A percentile compares a stretch with the other conserved stretches of the same genome.
phyloP scores from a whole-genome alignment of 495 filamentous ascomycete genomes.

The Lasiosphaeria ovina region DNA sequence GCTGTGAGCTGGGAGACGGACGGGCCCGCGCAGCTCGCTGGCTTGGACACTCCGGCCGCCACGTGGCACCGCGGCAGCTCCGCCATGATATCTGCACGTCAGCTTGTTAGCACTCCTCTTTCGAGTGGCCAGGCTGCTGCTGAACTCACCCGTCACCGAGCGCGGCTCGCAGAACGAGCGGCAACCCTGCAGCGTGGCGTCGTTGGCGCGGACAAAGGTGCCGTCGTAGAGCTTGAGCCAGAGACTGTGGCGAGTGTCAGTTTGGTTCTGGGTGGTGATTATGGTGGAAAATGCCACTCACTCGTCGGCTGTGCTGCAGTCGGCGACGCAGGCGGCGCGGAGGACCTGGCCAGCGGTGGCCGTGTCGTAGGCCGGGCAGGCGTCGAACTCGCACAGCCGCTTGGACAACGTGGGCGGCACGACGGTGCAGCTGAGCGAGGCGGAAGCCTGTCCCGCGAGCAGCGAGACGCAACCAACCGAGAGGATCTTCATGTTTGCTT shows the following conservation, averaged over 20 bases:
- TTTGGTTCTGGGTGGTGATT: background rate
- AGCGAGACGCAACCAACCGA: background rate
- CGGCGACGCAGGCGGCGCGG: conserved; percentile 13
- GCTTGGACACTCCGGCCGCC: no score
- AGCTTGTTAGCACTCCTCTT: background rate
- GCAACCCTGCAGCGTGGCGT: conserved; percentile 7
- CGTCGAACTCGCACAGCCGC: conserved; percentile 15
- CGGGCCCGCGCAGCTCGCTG: no score
- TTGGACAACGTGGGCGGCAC: conserved; percentile 9
- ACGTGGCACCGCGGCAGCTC: no score
- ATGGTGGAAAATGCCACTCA: conserved; percentile 1
- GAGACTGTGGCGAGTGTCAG: background rate
- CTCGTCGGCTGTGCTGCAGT: conserved; percentile 18
- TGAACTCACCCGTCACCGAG: background rate
- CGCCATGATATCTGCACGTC: no score
- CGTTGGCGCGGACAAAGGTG: conserved; percentile 10
- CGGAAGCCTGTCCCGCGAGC: conserved; percentile 1
- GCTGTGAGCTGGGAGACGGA: no score
- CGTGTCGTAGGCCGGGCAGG: conserved; percentile 6
- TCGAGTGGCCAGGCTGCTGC: background rate
- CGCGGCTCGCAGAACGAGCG: conserved; percentile 10
- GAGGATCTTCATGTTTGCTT: background rate
- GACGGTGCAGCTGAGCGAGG: conserved; percentile 14
- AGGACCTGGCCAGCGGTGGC: conserved; percentile 2
- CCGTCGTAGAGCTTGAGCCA: conserved; percentile 16